Base-by-base conservation (phyloP, 1,139 yeast species). In the Zygoascus sp. region DNA sequence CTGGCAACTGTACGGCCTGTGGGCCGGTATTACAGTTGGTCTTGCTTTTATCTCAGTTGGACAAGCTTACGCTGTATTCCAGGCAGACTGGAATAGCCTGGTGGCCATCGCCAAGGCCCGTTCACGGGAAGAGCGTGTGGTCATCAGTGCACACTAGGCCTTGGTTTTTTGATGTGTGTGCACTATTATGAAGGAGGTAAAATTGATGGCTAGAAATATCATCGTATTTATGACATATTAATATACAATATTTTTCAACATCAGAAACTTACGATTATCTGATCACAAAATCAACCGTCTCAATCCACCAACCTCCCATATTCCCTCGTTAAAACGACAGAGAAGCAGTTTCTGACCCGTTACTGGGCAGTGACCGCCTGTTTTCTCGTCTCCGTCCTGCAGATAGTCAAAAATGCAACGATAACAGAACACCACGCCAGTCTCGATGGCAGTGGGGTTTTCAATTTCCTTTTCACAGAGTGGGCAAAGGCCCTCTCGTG, bases 371-470 rank as follows among this genome's bases (percentile, higher is more conserved):
- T 82, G 71, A 1, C 94, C 96, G 13, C 86, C 88, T 42, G 74
- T 72, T 35, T 64, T 56, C 40, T 64, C 61, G 46, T 66, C 69
- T 6, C 65, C 65, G 15, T 68, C 69, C 25, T 75, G 73, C 44
- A 90, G 72, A 58, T 80, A 78, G 47, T 78, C 76, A 60, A 80
- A 80, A 17, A 90, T 88, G 64, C 98, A 92, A 10, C 88, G 79
- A 62, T 90, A 90, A 64, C 96, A 90, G 56, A 85, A 86, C 0
- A 89, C 95, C 53, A 81, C 80, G 0, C 98, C 98, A 0, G 97
- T 88, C 61, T 90, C 97, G 38, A 90, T 79, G 5, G 85, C 78
- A 0, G 96, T 89, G 2, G 96, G 96, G 57, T 86, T 88, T 28
- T 76, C 76, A 5, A 89, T 75, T 15, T 67, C 72, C 9, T 77